A percentile compares a stretch with the other conserved stretches of the same genome.
phyloP scores from a whole-genome alignment of 257 asterid genomes.

The Thymus mandschuricus region DNA sequence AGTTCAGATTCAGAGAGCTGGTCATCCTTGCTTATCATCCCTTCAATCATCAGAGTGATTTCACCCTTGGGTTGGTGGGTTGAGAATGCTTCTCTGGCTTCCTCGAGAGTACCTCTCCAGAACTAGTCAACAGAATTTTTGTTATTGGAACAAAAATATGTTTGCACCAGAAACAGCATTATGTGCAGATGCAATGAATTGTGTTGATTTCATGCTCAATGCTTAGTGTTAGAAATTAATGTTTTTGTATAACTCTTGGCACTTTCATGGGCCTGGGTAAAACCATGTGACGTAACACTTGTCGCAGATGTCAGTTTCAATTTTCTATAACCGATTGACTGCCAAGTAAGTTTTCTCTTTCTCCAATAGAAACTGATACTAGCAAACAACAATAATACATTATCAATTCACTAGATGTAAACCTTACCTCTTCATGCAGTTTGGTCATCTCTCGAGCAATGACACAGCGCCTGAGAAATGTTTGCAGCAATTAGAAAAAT shows the following conservation, averaged over 20 bases:
- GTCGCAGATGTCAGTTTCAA: neutral
- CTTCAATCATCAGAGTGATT: slow-evolving; percentile 87
- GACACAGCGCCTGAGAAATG: slow-evolving; percentile 76
- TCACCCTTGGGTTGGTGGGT: slow-evolving; percentile 84
- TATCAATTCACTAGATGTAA: slow-evolving; percentile 24
- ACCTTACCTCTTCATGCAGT: slow-evolving; percentile 81
- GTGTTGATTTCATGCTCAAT: too few relatives aligned
- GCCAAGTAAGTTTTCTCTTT: neutral
- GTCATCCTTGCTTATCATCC: slow-evolving; percentile 52
- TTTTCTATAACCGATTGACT: slow-evolving; percentile 6
- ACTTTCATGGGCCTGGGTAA: slow-evolving; percentile 16
- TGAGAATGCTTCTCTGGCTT: slow-evolving; percentile 72
- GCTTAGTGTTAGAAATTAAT: too few relatives aligned
- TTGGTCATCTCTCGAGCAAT: slow-evolving; percentile 97
- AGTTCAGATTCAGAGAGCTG: slow-evolving; percentile 71
- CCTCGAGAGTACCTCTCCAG: slow-evolving; percentile 82
- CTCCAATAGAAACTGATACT: neutral
- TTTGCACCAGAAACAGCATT: neutral
- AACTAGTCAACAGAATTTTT: slow-evolving; percentile 52
- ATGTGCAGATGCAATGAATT: neutral
- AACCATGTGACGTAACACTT: neutral
- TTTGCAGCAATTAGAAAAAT: slow-evolving; percentile 21
- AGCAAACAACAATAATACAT: slow-evolving; percentile 17
- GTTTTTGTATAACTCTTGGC: slow-evolving; percentile 1
- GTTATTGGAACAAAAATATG: slow-evolving; percentile 12